Evolutionary conservation across 495 filamentous ascomycete genomes (phyloP), one percentile per base, ranked within the genome.

Genomic region (Xylaria flabelliformis): DNA sequence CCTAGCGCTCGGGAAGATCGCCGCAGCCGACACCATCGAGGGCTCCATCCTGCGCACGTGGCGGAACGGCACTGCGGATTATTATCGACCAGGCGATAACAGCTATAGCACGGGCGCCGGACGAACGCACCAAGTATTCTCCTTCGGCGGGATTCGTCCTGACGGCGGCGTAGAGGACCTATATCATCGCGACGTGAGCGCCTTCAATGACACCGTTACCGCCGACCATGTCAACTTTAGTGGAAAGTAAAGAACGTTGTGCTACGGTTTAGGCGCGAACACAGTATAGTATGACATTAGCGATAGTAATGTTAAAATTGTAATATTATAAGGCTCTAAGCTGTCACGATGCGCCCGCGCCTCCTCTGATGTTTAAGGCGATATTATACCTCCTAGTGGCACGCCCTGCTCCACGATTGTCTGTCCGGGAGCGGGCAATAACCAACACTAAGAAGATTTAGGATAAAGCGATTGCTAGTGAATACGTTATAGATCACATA

Each of bases 11-110:
- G 64, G 58, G 24, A 44, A 55, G 3, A 32, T 63, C 1, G 76
- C 80, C 0, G 21, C 67, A 29, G n/a, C 50, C 17, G 41, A 34
- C 21, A n/a, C 4, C 2, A 82, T 83, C 42, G 74, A 69, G 0
- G 87, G 84, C n/a, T 78, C 87, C 2, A 62, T 75, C 6, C 76
- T 91, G 8, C 75, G 69, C 1, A 91, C 89, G 1, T 82, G 69
- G 24, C 87, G 88, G 74, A 87, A 88, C 42, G 91, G 90, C 21
- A 84, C 79, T 9, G 90, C 89, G 10, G 72, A 67, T 41, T 91
- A 89, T 72, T 74, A 83, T 19, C 81, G 81, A 73, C 82, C 76
- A 0, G 86, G 83, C 0, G 84, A 84, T 29, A 80, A 81, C 36
- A 86, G 78, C 58, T 82, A 72, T 21, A 85, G 85, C 26, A 82